A percentile compares a stretch with the other conserved stretches of the same genome.
These are phyloP conservation scores for Colletotrichum ledebouriae DNA, from an alignment of 2,329 filamentous ascomycete species.

Conservation along the genomic window DNA sequence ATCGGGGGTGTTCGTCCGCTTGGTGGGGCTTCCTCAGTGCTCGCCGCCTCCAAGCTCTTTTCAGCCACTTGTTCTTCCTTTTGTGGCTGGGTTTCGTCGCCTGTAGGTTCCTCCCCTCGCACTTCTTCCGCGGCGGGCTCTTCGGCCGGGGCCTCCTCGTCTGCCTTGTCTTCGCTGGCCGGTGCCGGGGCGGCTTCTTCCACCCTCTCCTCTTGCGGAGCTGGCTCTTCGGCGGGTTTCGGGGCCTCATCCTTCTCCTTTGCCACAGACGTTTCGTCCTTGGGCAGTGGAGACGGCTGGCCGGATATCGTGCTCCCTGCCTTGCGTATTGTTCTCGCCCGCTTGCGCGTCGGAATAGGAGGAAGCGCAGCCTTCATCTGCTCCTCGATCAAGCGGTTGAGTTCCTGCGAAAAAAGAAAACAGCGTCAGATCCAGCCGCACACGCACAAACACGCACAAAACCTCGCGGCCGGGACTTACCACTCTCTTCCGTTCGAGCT, in stretches of 20 bases:
- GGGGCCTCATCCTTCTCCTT: background rate
- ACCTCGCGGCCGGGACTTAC: constrained; percentile 34
- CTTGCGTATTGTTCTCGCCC: constrained; percentile 33
- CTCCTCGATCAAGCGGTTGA: constrained; percentile 59
- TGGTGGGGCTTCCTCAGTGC: constrained; percentile 11
- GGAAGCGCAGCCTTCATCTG: constrained; percentile 53
- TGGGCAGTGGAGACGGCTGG: constrained; percentile 30
- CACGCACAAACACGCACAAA: background rate
- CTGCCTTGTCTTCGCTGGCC: background rate
- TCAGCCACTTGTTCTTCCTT: constrained; percentile 38
- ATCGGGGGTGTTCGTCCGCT: constrained; percentile 1
- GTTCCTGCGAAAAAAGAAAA: constrained; percentile 49
- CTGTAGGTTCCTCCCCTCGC: constrained; percentile 9
- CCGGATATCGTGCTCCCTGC: constrained; percentile 3
- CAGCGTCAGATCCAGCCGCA: constrained; percentile 20
- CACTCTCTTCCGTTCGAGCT: constrained; percentile 52
- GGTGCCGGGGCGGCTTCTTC: background rate
- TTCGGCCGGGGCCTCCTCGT: constrained; percentile 5
- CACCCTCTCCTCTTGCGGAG: background rate
- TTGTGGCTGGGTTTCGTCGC: constrained; percentile 40
- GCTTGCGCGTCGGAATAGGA: constrained; percentile 44
- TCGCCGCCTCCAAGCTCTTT: constrained; percentile 30
- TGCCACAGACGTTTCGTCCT: background rate
- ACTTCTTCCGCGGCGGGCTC: constrained; percentile 21
- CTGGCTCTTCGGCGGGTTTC: background rate